These are phyloP conservation scores for Spizellomyces sp. DNA, from an alignment of 192 early-diverging fungal genomes.

Conservation along the genomic window DNA sequence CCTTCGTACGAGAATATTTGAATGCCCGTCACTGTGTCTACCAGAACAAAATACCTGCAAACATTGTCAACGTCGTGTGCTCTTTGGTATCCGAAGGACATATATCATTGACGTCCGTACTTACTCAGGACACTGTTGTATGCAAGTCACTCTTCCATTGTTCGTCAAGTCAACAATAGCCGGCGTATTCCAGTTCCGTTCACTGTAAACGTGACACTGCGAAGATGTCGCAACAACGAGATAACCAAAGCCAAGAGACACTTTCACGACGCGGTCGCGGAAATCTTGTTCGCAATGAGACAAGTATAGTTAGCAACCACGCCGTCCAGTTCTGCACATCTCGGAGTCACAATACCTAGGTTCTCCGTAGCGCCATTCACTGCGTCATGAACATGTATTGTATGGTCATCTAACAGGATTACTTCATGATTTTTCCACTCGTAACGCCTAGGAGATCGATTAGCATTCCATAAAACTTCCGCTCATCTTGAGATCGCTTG, in stretches of 20 bases:
- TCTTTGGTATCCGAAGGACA: no score
- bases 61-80: neutral
- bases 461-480: neutral
- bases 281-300: conserved; percentile 45
- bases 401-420: conserved; percentile 55
- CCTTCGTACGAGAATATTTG: conserved; percentile 61
- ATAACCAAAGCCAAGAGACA: conserved; percentile 49
- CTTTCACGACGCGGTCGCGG: conserved; percentile 59
- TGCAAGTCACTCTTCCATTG: conserved; percentile 59
- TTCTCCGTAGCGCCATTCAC: conserved; percentile 50
- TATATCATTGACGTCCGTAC: neutral
- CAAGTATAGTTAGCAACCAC: neutral
- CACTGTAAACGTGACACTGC: conserved; percentile 61
- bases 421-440: conserved; percentile 67
- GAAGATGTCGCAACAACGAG: conserved; percentile 54
- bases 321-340: neutral
- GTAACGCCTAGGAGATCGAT: conserved; percentile 31
- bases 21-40: conserved; percentile 57
- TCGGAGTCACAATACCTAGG: conserved; percentile 31
- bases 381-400: conserved; percentile 52
- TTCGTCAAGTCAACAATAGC: conserved; percentile 56
- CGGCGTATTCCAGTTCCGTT: conserved; percentile 66
- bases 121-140: conserved; percentile 57
- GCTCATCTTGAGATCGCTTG: neutral
- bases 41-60: conserved; percentile 52